Evolutionary conservation across 2,329 filamentous ascomycete genomes (phyloP).

Genomic region (Ceratocystis ficicola): DNA sequence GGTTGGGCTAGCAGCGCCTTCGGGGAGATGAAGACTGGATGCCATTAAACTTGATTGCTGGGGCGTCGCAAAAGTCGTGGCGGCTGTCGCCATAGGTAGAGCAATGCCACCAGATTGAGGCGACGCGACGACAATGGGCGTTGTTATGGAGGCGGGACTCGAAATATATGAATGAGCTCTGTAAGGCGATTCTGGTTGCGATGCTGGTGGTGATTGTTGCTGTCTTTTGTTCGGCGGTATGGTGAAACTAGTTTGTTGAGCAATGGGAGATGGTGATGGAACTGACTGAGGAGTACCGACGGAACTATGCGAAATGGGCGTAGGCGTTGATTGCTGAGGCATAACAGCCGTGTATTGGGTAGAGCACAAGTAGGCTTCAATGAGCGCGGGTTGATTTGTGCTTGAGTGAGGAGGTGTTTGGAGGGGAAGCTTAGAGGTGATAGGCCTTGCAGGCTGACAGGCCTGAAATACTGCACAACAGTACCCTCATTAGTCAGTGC

Average conservation of each 20-base stretch:
- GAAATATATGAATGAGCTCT: constrained; percentile 37
- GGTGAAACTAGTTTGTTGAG: constrained; percentile 40
- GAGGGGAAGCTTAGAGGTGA: constrained; percentile 15
- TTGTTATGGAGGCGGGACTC: constrained; percentile 34
- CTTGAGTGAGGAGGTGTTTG: constrained; percentile 6
- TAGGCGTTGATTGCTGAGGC: constrained; percentile 12
- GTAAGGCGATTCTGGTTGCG: constrained; percentile 54
- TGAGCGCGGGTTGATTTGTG: background rate
- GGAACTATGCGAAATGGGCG: background rate
- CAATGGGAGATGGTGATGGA: constrained; percentile 52
- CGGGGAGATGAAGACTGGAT: constrained; percentile 24
- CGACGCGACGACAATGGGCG: constrained; percentile 30
- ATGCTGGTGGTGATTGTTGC: constrained; percentile 55
- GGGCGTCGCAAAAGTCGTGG: constrained; percentile 18
- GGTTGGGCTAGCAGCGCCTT: constrained; percentile 23
- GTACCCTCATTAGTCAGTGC: constrained; percentile 38
- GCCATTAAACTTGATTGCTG: constrained; percentile 19
- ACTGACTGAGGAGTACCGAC: constrained; percentile 38
- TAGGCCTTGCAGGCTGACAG: constrained; percentile 36
- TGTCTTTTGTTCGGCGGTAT: constrained; percentile 63
- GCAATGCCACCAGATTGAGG: constrained; percentile 12
- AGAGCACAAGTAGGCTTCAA: background rate
- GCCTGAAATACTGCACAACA: constrained; percentile 38
- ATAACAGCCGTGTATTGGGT: background rate
- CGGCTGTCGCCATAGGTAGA: constrained; percentile 19